A percentile compares a stretch with the other conserved stretches of the same genome.
phyloP scores from a whole-genome alignment of 208 protist genomes.

The Acanthamoeba healyi region DNA sequence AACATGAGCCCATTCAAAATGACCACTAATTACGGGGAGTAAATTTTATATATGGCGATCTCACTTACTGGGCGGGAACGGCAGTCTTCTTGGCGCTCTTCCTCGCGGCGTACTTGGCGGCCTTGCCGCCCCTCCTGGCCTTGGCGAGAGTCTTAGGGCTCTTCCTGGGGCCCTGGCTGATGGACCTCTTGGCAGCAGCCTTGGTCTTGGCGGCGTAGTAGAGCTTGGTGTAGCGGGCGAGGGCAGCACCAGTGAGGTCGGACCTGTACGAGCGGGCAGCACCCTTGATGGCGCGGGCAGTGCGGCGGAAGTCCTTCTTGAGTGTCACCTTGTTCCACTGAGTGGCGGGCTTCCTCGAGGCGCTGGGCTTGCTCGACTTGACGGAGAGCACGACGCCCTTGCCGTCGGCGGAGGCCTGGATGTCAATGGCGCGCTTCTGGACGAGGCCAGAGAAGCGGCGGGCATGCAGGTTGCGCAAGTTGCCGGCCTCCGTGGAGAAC shows the following conservation, averaged over 20 bases:
- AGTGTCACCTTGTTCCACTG: background rate
- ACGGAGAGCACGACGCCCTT: constrained; percentile 67
- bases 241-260: constrained; percentile 73
- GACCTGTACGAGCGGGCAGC: constrained; percentile 58
- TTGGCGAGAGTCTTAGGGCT: background rate
- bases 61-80: background rate
- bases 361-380: constrained; percentile 29
- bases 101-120: background rate
- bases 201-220: background rate
- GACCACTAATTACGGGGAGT: background rate
- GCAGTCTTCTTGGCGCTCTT: background rate
- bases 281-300: constrained; percentile 48
- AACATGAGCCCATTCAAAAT: background rate
- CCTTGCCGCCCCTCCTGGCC: constrained; percentile 1
- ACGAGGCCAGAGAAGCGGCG: constrained; percentile 78
- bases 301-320: constrained; percentile 68
- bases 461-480: constrained; percentile 75
- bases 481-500: constrained; percentile 77
- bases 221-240: constrained; percentile 74
- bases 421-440: constrained; percentile 42
- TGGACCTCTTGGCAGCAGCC: constrained; percentile 68
- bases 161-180: background rate
- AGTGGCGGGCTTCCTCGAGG: constrained; percentile 13
- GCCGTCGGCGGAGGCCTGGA: constrained; percentile 47
- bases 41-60: background rate